Evolutionary conservation across 208 protist genomes (phyloP).

Genomic region (Leishmania braziliensis): DNA sequence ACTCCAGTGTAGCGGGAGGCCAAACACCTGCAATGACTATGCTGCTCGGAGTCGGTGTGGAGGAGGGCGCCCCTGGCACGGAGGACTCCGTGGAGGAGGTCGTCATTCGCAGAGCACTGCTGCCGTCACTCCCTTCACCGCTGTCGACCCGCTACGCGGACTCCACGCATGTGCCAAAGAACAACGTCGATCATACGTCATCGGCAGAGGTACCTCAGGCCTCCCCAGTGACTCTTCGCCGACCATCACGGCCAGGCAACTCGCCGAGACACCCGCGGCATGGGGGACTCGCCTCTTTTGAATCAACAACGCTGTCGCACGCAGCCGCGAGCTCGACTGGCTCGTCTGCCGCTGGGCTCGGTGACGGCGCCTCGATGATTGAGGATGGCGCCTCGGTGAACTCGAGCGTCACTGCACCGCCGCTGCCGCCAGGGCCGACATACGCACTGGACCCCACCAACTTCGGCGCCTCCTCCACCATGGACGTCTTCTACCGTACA

Average conservation of each 20-base stretch:
- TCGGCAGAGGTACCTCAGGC: neutral
- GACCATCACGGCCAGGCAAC: neutral
- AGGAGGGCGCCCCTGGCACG: neutral
- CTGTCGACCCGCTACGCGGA: neutral
- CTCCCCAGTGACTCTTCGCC: neutral
- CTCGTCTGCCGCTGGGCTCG: constrained; percentile 1
- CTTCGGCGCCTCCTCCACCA: constrained; percentile 20
- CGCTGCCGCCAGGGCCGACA: constrained; percentile 25
- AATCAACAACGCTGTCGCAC: neutral
- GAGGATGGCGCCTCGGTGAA: constrained; percentile 8
- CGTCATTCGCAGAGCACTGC: neutral
- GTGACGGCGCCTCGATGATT: constrained; percentile 3
- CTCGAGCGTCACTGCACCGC: constrained; percentile 29
- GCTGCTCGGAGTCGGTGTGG: neutral
- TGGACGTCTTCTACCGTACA: constrained; percentile 28
- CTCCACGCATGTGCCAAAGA: neutral
- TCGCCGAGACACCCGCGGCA: neutral
- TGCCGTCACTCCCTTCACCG: neutral
- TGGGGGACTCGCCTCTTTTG: neutral
- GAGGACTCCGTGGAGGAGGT: neutral
- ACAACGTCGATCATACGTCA: neutral
- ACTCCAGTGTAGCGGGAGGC: neutral
- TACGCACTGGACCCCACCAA: constrained; percentile 21
- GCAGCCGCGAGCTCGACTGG: neutral
- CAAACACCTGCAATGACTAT: neutral